Conservation (phyloP, 202 grass and related monocot species). For the Panicum hallii region DNA sequence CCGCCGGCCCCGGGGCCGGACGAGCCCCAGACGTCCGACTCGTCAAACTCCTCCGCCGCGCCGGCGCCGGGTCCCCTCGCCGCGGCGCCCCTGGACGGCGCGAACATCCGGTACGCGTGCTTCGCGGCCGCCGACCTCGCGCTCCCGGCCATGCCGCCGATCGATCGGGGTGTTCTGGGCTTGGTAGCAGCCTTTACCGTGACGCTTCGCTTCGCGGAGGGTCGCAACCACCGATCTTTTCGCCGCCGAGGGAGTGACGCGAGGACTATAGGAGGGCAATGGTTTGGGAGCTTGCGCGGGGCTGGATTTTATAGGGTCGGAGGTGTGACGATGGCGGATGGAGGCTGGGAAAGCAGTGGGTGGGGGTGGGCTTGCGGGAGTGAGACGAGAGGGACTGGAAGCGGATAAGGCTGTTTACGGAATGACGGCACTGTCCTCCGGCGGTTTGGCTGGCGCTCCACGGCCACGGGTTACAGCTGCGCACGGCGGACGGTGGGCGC, state of each 20-base stretch:
- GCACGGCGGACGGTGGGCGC: not conserved
- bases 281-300: conserved; percentile 46
- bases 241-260: not conserved
- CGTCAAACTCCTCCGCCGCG: conserved; percentile 72
- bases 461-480: not conserved
- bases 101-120: conserved; percentile 76
- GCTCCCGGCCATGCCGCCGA: conserved; percentile 61
- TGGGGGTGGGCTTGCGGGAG: not conserved
- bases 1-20: not conserved
- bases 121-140: conserved; percentile 54
- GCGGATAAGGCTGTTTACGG: conserved; percentile 47
- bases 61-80: conserved; percentile 30
- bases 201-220: conserved; percentile 17
- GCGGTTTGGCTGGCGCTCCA: not conserved
- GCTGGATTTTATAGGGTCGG: conserved; percentile 53
- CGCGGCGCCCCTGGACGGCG: conserved; percentile 47
- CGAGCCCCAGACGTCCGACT: conserved; percentile 62
- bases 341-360: not conserved
- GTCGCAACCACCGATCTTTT: conserved; percentile 15
- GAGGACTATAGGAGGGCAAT: conserved; percentile 19
- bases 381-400: not conserved
- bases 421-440: conserved; percentile 46
- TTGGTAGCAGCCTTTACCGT: not conserved
- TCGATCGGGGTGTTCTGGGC: not conserved
- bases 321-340: not conserved